These are phyloP conservation scores for Pugionium cornutum DNA, from an alignment of 345 rosid species.

Conservation along the genomic window DNA sequence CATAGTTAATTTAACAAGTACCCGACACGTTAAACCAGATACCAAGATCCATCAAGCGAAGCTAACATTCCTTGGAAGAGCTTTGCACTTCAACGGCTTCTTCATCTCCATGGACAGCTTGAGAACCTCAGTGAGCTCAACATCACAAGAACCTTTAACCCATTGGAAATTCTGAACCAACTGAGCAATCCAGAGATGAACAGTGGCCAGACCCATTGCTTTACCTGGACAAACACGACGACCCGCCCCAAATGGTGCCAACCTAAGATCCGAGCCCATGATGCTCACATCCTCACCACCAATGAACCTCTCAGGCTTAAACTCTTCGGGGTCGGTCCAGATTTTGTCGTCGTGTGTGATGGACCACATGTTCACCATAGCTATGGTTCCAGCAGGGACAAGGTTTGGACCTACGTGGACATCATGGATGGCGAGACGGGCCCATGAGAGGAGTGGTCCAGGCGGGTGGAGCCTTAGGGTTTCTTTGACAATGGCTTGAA, in stretches of 20 bases:
- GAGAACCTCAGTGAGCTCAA: constrained; percentile 52
- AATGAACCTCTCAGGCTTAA: constrained; percentile 69
- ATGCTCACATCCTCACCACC: constrained; percentile 49
- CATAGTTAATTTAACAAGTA: constrained; percentile 21
- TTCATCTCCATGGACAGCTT: constrained; percentile 72
- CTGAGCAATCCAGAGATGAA: constrained; percentile 62
- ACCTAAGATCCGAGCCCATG: constrained; percentile 64
- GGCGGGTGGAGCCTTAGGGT: constrained; percentile 87
- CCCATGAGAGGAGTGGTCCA: constrained; percentile 91
- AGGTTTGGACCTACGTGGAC: constrained; percentile 51
- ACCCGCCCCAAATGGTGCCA: constrained; percentile 73
- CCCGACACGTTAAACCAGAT: neutral
- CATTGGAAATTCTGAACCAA: constrained; percentile 52
- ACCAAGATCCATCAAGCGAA: constrained; percentile 5
- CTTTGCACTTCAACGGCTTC: constrained; percentile 55
- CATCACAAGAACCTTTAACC: constrained; percentile 41
- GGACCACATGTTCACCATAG: constrained; percentile 97
- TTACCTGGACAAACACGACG: constrained; percentile 75
- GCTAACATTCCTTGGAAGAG: constrained; percentile 47
- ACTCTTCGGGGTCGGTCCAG: constrained; percentile 57
- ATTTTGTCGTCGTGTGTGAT: constrained; percentile 62
- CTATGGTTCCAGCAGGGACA: constrained; percentile 76
- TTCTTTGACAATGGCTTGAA: constrained; percentile 73
- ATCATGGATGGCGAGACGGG: constrained; percentile 75
- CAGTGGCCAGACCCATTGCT: constrained; percentile 61